phyloP scores from a whole-genome alignment of 2,329 filamentous ascomycete genomes.

The Samsoniella hepiali region DNA sequence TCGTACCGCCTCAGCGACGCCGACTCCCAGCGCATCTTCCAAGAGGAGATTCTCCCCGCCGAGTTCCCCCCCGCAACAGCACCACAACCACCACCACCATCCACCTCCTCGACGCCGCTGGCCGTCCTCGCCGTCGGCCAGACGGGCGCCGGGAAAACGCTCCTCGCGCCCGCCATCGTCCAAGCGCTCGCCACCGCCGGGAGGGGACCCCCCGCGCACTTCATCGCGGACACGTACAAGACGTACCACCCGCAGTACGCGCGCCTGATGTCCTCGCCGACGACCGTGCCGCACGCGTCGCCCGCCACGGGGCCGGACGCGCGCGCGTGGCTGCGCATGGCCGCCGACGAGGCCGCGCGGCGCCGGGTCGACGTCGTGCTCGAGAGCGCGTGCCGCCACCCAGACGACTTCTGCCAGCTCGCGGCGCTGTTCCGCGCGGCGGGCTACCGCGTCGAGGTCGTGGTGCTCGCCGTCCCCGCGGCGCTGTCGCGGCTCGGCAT shows the following conservation, averaged over 20 bases:
- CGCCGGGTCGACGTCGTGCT: constrained; percentile 38
- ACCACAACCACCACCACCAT: constrained; percentile 7
- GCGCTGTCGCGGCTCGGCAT: constrained; percentile 42
- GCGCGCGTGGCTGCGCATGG: constrained; percentile 42
- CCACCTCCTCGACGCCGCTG: constrained; percentile 28
- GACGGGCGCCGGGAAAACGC: constrained; percentile 48
- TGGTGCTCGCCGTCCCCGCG: constrained; percentile 41
- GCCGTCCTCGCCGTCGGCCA: constrained; percentile 46
- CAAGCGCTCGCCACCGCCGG: constrained; percentile 27
- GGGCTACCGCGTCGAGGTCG: constrained; percentile 39
- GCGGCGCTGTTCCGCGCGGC: constrained; percentile 32
- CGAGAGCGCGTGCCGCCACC: constrained; percentile 45
- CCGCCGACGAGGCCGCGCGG: constrained; percentile 33
- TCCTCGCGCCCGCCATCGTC: constrained; percentile 38
- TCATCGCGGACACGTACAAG: constrained; percentile 50
- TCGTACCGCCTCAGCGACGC: constrained; percentile 32
- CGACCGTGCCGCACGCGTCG: constrained; percentile 35
- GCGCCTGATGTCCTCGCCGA: constrained; percentile 27
- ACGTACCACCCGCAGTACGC: constrained; percentile 43
- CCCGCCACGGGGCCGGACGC: constrained; percentile 40
- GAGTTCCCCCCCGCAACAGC: constrained; percentile 30
- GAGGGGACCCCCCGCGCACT: constrained; percentile 32
- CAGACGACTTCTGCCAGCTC: constrained; percentile 39
- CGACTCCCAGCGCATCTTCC: constrained; percentile 32
- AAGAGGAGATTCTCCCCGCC: constrained; percentile 30